These are phyloP conservation scores for Fusarium agapanthi DNA, from an alignment of 2,329 filamentous ascomycete genomes.

Conservation along the genomic window DNA sequence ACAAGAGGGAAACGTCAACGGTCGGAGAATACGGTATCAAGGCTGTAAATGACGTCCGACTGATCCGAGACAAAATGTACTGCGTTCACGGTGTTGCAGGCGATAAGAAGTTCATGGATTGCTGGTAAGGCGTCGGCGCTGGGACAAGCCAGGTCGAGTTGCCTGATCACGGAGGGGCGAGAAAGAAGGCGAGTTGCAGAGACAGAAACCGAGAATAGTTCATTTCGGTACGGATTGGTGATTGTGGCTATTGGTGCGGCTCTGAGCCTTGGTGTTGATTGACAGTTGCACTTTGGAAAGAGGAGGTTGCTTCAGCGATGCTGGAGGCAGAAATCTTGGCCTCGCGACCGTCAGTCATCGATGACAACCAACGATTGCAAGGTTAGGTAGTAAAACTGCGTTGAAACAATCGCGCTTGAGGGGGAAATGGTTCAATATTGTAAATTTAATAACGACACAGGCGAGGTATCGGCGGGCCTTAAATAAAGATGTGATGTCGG, in stretches of 20 bases:
- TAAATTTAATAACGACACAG: rapidly evolving
- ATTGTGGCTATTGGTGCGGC: neutral
- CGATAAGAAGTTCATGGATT: neutral
- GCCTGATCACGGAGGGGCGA: neutral
- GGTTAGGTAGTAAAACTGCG: no score
- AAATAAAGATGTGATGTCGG: neutral
- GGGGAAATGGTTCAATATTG: neutral
- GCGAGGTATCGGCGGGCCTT: no score
- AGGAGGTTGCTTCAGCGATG: neutral
- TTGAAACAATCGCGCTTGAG: neutral
- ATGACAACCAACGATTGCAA: neutral
- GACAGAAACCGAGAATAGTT: neutral
- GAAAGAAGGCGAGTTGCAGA: no score
- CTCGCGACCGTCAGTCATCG: neutral
- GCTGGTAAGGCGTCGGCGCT: neutral
- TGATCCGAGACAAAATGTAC: neutral
- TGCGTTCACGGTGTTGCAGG: neutral
- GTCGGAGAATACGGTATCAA: neutral
- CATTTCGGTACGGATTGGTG: neutral
- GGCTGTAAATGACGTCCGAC: neutral
- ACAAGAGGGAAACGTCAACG: no score
- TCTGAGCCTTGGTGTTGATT: neutral
- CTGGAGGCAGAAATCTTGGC: neutral
- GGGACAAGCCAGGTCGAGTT: neutral
- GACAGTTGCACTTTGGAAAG: neutral